Percentiles rank a stretch among this genome's conserved stretches.
phyloP scores from a whole-genome alignment of 495 filamentous ascomycete genomes.

The Trichoderma virens region DNA sequence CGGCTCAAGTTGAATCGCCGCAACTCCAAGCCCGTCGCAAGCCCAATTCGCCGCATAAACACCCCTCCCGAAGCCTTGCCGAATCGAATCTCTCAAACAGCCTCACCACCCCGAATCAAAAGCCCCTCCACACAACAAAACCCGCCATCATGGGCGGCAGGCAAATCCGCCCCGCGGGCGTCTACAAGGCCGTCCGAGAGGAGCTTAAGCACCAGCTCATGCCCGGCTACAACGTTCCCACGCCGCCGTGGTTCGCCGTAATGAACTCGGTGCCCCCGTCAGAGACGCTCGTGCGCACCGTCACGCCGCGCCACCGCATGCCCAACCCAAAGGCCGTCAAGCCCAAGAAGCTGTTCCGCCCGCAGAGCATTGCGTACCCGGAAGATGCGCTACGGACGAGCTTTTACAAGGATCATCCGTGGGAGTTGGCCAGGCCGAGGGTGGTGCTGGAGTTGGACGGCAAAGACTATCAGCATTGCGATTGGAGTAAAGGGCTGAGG shows the following conservation, averaged over 20 bases:
- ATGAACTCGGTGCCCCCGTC: constrained; percentile 70
- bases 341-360: constrained; percentile 69
- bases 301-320: constrained; percentile 53
- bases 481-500: constrained; percentile 69
- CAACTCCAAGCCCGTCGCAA: background rate
- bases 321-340: constrained; percentile 45
- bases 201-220: constrained; percentile 5
- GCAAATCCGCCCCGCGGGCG: constrained; percentile 9
- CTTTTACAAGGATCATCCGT: constrained; percentile 92
- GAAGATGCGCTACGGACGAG: constrained; percentile 73
- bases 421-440: constrained; percentile 87
- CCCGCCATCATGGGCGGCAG: constrained; percentile 8
- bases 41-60: background rate
- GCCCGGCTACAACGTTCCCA: background rate
- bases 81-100: too few species aligned
- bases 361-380: constrained; percentile 68
- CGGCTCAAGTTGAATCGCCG: background rate
- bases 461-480: constrained; percentile 60
- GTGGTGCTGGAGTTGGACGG: constrained; percentile 81
- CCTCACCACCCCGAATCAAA: background rate
- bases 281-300: constrained; percentile 61
- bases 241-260: constrained; percentile 69
- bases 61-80: too few species aligned
- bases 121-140: background rate
- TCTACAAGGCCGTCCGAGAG: background rate